A percentile compares a stretch with the other conserved stretches of the same genome.
Conservation (phyloP, 352 stramenopile species). For the Pythium brachiatum region DNA sequence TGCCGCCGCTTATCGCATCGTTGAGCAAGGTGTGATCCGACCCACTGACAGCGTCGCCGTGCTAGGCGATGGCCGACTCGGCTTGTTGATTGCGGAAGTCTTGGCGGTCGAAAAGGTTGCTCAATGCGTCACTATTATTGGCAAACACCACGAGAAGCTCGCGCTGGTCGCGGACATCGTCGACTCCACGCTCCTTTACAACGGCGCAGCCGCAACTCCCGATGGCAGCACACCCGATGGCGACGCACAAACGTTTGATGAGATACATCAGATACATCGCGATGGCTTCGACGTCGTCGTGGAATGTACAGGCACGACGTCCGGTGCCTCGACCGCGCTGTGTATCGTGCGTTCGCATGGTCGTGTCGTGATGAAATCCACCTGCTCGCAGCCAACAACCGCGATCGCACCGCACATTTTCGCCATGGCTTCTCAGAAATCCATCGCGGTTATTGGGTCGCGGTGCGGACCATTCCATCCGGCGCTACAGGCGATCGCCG, state of each 20-base stretch:
- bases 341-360: slow-evolving; percentile 32
- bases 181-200: slow-evolving; percentile 23
- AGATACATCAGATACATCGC: slow-evolving; percentile 2
- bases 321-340: slow-evolving; percentile 40
- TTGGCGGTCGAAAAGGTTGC: slow-evolving; percentile 25
- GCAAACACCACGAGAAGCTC: slow-evolving; percentile 59
- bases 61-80: slow-evolving; percentile 73
- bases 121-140: slow-evolving; percentile 34
- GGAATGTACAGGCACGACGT: slow-evolving; percentile 57
- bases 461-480: slow-evolving; percentile 62
- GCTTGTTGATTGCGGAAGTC: slow-evolving; percentile 68
- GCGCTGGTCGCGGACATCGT: slow-evolving; percentile 49
- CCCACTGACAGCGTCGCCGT: slow-evolving; percentile 53
- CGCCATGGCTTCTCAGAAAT: slow-evolving; percentile 29
- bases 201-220: neutral
- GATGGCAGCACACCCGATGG: slow-evolving; percentile 1
- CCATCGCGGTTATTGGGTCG: slow-evolving; percentile 52
- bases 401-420: slow-evolving; percentile 5
- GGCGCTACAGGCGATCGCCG: slow-evolving; percentile 49
- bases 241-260: neutral
- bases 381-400: slow-evolving; percentile 16
- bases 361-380: slow-evolving; percentile 30
- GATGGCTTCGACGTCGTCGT: slow-evolving; percentile 58
- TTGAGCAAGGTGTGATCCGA: slow-evolving; percentile 56
- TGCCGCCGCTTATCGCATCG: slow-evolving; percentile 63